A percentile compares a stretch with the other conserved stretches of the same genome.
Conservation (phyloP, 495 filamentous ascomycete species). For the Darksidea phi region DNA sequence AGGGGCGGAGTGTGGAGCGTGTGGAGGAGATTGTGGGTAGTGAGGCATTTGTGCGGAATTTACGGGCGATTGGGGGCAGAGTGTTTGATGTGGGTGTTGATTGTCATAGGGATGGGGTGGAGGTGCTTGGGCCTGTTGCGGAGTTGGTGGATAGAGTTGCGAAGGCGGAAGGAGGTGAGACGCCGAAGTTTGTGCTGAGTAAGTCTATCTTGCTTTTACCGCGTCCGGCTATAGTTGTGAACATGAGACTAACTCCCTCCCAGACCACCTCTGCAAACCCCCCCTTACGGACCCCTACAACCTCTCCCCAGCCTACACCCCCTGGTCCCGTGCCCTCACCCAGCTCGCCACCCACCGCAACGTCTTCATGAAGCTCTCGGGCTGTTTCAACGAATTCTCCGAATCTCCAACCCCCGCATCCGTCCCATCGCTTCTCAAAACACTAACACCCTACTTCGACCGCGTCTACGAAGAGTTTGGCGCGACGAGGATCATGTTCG, state of each 20-base stretch:
- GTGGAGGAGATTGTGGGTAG: constrained; percentile 50
- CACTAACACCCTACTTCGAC: constrained; percentile 63
- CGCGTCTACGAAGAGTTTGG: constrained; percentile 66
- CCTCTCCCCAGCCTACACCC: neutral
- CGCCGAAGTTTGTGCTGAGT: constrained; percentile 70
- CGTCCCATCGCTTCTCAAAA: constrained; percentile 42
- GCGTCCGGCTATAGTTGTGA: neutral
- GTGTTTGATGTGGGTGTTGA: constrained; percentile 83
- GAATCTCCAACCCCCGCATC: constrained; percentile 42
- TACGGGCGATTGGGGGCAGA: constrained; percentile 49
- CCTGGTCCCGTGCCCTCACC: constrained; percentile 33
- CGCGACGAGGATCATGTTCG: constrained; percentile 72
- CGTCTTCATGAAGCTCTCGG: constrained; percentile 88
- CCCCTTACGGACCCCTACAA: constrained; percentile 52
- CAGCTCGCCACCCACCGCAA: constrained; percentile 24
- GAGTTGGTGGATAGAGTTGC: constrained; percentile 66
- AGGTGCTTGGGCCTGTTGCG: constrained; percentile 69
- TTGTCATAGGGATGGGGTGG: constrained; percentile 62
- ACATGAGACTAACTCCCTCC: neutral
- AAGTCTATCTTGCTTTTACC: constrained; percentile 35
- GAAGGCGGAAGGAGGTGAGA: constrained; percentile 51
- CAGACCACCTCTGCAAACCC: constrained; percentile 88
- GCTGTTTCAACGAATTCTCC: constrained; percentile 70
- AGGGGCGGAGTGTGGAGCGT: constrained; percentile 59
- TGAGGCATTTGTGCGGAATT: constrained; percentile 58